Conservation (phyloP, 192 early-diverging fungal species). For the Dissophora globulifera region DNA sequence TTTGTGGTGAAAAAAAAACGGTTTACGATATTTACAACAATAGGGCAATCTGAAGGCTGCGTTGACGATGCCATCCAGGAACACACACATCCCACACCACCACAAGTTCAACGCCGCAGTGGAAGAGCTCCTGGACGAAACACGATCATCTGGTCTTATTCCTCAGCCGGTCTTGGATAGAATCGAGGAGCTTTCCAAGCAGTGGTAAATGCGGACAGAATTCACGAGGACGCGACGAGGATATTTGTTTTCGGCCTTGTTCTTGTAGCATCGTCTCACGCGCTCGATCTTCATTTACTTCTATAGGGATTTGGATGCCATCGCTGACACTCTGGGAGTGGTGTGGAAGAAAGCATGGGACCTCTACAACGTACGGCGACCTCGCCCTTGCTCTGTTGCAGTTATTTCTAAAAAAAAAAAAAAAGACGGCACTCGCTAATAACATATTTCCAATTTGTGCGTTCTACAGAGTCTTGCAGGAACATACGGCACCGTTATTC, state of each 20-base stretch:
- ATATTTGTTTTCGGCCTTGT: too few relatives aligned
- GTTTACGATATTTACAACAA: too few relatives aligned
- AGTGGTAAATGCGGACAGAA: constrained; percentile 17
- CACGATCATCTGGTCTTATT: constrained; percentile 20
- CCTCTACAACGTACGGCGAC: constrained; percentile 22
- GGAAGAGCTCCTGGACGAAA: constrained; percentile 19
- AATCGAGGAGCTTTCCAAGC: constrained; percentile 36
- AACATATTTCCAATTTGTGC: too few relatives aligned
- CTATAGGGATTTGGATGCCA: constrained; percentile 34
- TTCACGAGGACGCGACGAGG: too few relatives aligned
- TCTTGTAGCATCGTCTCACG: too few relatives aligned
- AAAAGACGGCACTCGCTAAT: too few relatives aligned
- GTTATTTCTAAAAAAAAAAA: constrained; percentile 1
- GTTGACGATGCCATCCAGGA: constrained; percentile 33
- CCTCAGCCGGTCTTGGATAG: constrained; percentile 33
- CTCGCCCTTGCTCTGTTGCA: too few relatives aligned
- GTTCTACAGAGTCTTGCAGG: constrained; percentile 15
- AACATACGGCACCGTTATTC: constrained; percentile 28
- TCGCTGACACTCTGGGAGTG: constrained; percentile 10
- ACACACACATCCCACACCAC: constrained; percentile 17
- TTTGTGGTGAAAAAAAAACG: too few relatives aligned
- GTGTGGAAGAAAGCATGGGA: constrained; percentile 31
- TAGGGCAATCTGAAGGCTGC: constrained; percentile 30
- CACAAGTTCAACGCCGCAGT: constrained; percentile 10
- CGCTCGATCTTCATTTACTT: background rate